Conservation (phyloP, 129 eudicot species). For the Logfia minima region DNA sequence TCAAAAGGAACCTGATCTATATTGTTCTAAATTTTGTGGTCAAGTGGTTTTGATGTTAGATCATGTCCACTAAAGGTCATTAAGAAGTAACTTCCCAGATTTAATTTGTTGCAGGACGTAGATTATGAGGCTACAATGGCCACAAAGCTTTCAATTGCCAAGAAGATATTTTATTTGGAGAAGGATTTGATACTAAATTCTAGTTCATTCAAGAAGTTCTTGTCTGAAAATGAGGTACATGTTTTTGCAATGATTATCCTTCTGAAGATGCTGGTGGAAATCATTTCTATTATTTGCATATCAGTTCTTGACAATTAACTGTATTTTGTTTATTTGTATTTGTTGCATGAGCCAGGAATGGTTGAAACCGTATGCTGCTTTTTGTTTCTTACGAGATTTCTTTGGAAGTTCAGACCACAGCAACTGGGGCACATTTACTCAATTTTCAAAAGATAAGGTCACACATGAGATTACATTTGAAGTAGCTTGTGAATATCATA, state of each 20-base stretch:
- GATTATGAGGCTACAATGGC: slow-evolving; percentile 95
- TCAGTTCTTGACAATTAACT: background rate
- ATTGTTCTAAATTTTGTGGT: background rate
- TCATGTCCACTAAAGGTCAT: slow-evolving; percentile 6
- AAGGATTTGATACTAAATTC: slow-evolving; percentile 64
- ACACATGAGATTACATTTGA: background rate
- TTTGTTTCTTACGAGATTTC: slow-evolving; percentile 94
- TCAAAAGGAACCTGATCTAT: background rate
- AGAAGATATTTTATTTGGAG: slow-evolving; percentile 69
- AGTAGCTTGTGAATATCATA: background rate
- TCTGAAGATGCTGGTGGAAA: slow-evolving; percentile 6
- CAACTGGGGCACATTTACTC: slow-evolving; percentile 90
- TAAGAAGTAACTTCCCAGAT: background rate
- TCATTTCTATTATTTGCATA: background rate
- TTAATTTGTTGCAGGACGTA: slow-evolving; percentile 57
- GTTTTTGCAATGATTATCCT: background rate
- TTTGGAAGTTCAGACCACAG: slow-evolving; percentile 96
- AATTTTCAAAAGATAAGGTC: slow-evolving; percentile 74
- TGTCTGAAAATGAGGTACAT: slow-evolving; percentile 76
- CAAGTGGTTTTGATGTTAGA: background rate
- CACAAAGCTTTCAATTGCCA: slow-evolving; percentile 84
- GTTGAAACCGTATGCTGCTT: slow-evolving; percentile 97
- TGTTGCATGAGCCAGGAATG: slow-evolving; percentile 64
- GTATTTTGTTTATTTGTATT: slow-evolving; percentile 17
- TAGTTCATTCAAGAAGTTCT: slow-evolving; percentile 56